Evolutionary conservation across 2,329 filamentous ascomycete species (phyloP).

Genomic region (Colletotrichum limetticola): DNA sequence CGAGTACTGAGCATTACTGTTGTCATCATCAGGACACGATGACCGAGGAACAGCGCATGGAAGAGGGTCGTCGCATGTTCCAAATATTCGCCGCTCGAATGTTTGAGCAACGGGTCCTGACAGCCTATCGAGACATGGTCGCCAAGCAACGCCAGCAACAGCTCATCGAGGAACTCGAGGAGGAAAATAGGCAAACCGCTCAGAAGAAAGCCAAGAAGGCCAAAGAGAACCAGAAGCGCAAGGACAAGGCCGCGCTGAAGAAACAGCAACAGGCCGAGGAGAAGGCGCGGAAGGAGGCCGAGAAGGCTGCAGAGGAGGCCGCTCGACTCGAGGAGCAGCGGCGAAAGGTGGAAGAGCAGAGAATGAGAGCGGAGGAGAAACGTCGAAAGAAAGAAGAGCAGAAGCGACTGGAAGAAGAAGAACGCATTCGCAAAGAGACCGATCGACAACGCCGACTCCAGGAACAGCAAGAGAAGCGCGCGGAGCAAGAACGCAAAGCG

Average conservation of each 20-base stretch:
- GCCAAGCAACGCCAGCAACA: constrained; percentile 91
- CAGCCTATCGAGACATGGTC: constrained; percentile 98
- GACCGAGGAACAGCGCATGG: constrained; percentile 99
- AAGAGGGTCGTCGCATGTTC: constrained; percentile 98
- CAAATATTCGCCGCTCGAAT: constrained; percentile 99
- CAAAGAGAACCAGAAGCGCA: constrained; percentile 93
- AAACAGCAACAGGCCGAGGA: constrained; percentile 92
- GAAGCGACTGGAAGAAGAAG: constrained; percentile 90
- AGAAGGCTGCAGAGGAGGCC: constrained; percentile 88
- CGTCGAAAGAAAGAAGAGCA: constrained; percentile 91
- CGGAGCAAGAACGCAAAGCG: constrained; percentile 85
- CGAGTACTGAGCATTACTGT: constrained; percentile 55
- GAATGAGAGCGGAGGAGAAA: constrained; percentile 87
- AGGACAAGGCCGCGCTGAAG: constrained; percentile 91
- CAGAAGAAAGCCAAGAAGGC: constrained; percentile 92
- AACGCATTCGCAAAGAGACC: constrained; percentile 83
- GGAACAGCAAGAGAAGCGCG: constrained; percentile 87
- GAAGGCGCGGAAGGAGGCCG: constrained; percentile 86
- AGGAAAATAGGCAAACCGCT: constrained; percentile 80
- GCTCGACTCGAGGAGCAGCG: constrained; percentile 80
- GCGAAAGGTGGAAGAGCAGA: constrained; percentile 83
- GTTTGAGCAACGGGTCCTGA: constrained; percentile 97
- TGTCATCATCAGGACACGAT: constrained; percentile 80
- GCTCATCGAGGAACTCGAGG: constrained; percentile 89
- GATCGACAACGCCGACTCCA: constrained; percentile 83